Evolutionary conservation across 768 basidiomycete genomes (phyloP).

Genomic region (Tulasnella sp.): DNA sequence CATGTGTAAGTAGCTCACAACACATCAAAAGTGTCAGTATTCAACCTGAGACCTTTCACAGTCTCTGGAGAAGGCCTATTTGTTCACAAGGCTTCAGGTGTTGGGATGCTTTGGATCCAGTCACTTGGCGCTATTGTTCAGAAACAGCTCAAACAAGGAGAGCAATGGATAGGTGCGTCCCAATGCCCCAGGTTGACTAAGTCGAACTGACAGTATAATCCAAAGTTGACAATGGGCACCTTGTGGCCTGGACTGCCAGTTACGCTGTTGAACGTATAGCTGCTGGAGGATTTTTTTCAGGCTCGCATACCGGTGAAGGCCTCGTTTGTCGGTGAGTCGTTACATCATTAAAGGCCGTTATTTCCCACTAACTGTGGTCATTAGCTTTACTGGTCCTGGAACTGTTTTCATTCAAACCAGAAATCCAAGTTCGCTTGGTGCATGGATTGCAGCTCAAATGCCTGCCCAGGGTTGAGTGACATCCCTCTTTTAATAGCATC

Average conservation of each 20-base stretch:
- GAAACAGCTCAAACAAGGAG: constrained; percentile 22
- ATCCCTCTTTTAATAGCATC: too few relatives aligned
- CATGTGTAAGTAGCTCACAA: constrained; percentile 22
- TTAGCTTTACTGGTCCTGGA: constrained; percentile 27
- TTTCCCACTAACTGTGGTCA: background rate
- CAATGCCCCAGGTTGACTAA: too few relatives aligned
- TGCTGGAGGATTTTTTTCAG: constrained; percentile 25
- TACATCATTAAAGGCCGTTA: background rate
- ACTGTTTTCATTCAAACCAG: constrained; percentile 27
- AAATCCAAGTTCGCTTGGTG: constrained; percentile 24
- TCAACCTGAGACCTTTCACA: too few relatives aligned
- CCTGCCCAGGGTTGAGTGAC: constrained; percentile 17
- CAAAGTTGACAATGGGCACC: constrained; percentile 26
- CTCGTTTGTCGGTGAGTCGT: constrained; percentile 24
- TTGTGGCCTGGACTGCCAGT: constrained; percentile 27
- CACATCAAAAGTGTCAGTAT: background rate
- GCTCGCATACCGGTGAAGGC: constrained; percentile 25
- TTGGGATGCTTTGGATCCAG: constrained; percentile 25
- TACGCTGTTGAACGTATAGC: constrained; percentile 27
- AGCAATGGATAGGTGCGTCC: constrained; percentile 24
- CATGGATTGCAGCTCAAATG: constrained; percentile 25
- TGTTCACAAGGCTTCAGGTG: constrained; percentile 21
- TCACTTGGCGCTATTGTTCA: constrained; percentile 26
- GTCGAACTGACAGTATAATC: too few relatives aligned
- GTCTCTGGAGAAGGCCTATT: constrained; percentile 29